Evolutionary conservation across 2,329 filamentous ascomycete species (phyloP).

Genomic region (Bipolaris oryzae): DNA sequence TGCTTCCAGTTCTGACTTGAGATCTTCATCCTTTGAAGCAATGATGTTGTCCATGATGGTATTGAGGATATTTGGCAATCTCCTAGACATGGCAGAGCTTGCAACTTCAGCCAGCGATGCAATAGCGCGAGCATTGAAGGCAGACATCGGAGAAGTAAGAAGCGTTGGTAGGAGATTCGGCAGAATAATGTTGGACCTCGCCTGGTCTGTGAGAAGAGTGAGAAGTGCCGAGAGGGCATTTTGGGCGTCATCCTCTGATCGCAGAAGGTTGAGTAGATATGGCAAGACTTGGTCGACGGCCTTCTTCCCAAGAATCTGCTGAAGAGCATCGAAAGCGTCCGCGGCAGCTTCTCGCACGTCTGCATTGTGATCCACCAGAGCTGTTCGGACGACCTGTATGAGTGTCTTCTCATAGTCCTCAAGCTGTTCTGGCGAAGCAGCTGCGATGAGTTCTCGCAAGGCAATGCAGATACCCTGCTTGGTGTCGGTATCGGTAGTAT

Average conservation of each 20-base stretch:
- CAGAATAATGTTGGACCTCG: slow-evolving; percentile 92
- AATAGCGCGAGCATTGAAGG: slow-evolving; percentile 92
- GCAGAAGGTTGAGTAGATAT: slow-evolving; percentile 85
- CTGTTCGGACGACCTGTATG: slow-evolving; percentile 90
- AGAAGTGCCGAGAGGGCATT: slow-evolving; percentile 91
- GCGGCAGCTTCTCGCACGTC: slow-evolving; percentile 95
- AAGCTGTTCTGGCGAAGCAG: slow-evolving; percentile 84
- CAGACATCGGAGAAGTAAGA: slow-evolving; percentile 84
- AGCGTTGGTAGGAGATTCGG: slow-evolving; percentile 95
- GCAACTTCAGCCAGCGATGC: slow-evolving; percentile 93
- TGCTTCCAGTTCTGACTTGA: slow-evolving; percentile 73
- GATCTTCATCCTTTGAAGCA: slow-evolving; percentile 73
- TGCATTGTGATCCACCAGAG: slow-evolving; percentile 84
- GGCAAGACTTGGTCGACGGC: slow-evolving; percentile 95
- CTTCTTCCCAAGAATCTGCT: slow-evolving; percentile 91
- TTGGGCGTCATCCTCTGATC: slow-evolving; percentile 83
- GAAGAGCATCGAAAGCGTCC: slow-evolving; percentile 93
- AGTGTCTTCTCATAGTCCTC: slow-evolving; percentile 95
- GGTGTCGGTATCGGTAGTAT: slow-evolving; percentile 88
- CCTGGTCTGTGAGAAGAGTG: slow-evolving; percentile 91
- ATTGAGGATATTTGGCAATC: slow-evolving; percentile 88
- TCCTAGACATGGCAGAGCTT: slow-evolving; percentile 85
- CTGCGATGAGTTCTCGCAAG: slow-evolving; percentile 87
- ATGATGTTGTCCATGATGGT: slow-evolving; percentile 93
- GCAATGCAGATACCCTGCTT: slow-evolving; percentile 98